Conservation (phyloP, 192 early-diverging fungal genomes). For the Piromyces sp. region DNA sequence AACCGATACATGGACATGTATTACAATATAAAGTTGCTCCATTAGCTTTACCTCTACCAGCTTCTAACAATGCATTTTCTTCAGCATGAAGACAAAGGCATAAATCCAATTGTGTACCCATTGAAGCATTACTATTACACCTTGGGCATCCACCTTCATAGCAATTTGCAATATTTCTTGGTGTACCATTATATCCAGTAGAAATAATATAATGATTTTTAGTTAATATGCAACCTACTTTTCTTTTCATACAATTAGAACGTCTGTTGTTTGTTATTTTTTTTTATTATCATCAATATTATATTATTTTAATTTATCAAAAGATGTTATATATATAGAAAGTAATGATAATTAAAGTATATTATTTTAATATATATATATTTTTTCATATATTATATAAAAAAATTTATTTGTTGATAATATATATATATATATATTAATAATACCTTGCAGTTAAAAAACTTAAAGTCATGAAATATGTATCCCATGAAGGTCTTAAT, state of each 20-base stretch:
- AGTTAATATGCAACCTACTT: constrained; percentile 87
- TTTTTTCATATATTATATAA: no score
- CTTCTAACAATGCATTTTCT: constrained; percentile 95
- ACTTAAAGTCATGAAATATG: constrained; percentile 90
- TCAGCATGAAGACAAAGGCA: constrained; percentile 97
- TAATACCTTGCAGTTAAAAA: constrained; percentile 73
- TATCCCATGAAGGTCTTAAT: constrained; percentile 83
- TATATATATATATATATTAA: no score
- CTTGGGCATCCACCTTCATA: constrained; percentile 83
- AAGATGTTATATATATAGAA: no score
- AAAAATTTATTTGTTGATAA: no score
- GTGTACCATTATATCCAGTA: constrained; percentile 98
- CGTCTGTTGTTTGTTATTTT: not conserved
- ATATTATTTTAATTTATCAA: no score
- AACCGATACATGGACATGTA: constrained; percentile 41
- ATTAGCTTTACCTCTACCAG: constrained; percentile 75
- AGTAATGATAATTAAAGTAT: no score
- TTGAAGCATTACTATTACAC: constrained; percentile 72
- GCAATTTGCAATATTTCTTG: constrained; percentile 78
- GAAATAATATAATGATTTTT: constrained; percentile 76
- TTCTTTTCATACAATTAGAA: constrained; percentile 66
- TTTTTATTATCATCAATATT: no score
- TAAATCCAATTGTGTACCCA: constrained; percentile 59
- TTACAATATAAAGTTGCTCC: constrained; percentile 78
- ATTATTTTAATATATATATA: constrained; percentile 21